A percentile compares a stretch with the other conserved stretches of the same genome.
These are phyloP conservation scores for Auriscalpium orientale DNA, from an alignment of 768 basidiomycete species.

Conservation along the genomic window DNA sequence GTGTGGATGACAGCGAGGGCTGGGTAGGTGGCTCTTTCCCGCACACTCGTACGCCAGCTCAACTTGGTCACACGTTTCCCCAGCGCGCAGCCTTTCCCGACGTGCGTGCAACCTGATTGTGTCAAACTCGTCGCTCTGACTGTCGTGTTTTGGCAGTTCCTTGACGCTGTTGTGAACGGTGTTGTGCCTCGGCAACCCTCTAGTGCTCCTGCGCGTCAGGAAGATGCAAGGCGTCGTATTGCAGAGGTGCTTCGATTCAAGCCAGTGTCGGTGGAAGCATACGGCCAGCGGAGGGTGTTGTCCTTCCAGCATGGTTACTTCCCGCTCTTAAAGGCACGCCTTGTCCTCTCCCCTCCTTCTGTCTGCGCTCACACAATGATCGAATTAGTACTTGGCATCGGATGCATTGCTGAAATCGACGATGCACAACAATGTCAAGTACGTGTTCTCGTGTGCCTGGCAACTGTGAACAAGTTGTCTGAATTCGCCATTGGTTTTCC, in stretches of 20 bases:
- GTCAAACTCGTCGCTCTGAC: neutral
- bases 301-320: conserved; percentile 29
- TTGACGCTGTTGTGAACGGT: conserved; percentile 19
- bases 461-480: neutral
- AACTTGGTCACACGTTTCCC: conserved; percentile 14
- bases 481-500: neutral
- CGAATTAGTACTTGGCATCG: conserved; percentile 23
- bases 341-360: neutral
- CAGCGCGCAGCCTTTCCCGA: conserved; percentile 20
- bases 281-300: conserved; percentile 2
- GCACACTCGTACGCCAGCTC: too few species aligned
- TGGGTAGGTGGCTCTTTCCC: conserved; percentile 14
- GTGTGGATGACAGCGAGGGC: conserved; percentile 16
- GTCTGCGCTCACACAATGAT: too few species aligned
- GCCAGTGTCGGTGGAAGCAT: conserved; percentile 15
- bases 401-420: conserved; percentile 24
- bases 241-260: conserved; percentile 22
- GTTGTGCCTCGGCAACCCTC: neutral
- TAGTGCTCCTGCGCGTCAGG: conserved; percentile 4
- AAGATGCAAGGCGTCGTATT: conserved; percentile 22
- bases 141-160: conserved; percentile 17
- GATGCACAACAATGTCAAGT: conserved; percentile 25
- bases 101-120: neutral
- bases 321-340: conserved; percentile 21
- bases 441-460: neutral